Base-by-base conservation (phyloP, 257 asterid species). In the Lavandula angustifolia region DNA sequence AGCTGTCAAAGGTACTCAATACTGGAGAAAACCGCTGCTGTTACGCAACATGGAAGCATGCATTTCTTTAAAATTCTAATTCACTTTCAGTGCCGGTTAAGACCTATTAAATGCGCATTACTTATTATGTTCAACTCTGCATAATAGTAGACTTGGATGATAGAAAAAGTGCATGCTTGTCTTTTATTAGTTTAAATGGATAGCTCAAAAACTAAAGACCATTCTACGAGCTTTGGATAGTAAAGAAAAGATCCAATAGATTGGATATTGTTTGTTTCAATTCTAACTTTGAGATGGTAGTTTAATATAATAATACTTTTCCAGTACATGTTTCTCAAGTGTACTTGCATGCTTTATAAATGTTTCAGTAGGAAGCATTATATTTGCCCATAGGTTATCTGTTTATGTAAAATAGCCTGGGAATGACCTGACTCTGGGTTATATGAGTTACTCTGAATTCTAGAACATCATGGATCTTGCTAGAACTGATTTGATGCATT, bases 21-120 rank as follows among this genome's bases (percentile, higher is more conserved):
- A 48, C 54, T 62, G 49, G 62, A 63, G 55, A 40, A 70, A 57
- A 54, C 64, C 43, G 65, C 69, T 35, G 35, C 43, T 71, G 67
- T 60, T 54, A 63, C 52, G 60, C 52, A 60, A 29, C 48, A 54
- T 59, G 57, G 55, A 40, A 64, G 57, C 64, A 59, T 60, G 70
- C 57, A 43, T 69, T 59, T 53, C 34, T 35, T 10, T 9, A 54
- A n/a, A 13, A 14, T 37, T 10, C 11, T 65, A 6, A 34, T 65
- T 57, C 51, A 49, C 42, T 43, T 29, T 32, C 27, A 49, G 49
- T 55, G 9, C 33, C 49, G 35, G 34, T 41, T 59, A 18, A 42
- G 60, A 49, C 47, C 14, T 13, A 54, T 60, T 34, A 54, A 64
- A 40, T 64, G 46, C 27, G 29, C 52, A 27, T 29, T 9, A 7